Conservation (phyloP, 2,329 filamentous ascomycete species). For the Epichloe uncinata region DNA sequence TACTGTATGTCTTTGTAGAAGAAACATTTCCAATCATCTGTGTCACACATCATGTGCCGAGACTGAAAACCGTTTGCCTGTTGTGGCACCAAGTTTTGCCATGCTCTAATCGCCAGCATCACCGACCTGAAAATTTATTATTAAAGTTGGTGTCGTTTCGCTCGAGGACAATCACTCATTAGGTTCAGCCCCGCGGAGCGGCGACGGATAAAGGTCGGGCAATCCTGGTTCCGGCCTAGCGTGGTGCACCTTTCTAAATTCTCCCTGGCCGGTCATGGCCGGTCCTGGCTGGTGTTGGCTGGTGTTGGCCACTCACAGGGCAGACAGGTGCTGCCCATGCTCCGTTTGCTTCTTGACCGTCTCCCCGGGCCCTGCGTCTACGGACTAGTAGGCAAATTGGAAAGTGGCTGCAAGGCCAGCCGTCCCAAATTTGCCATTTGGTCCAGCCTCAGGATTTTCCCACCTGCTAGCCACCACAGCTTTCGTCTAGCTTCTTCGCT, state of each 20-base stretch:
- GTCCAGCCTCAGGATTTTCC: conserved; percentile 22
- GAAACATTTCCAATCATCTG: background rate
- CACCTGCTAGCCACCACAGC: conserved; percentile 9
- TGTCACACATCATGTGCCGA: background rate
- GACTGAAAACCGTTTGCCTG: background rate
- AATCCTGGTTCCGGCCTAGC: background rate
- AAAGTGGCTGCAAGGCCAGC: conserved; percentile 7
- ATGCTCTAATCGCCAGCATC: too few relatives aligned
- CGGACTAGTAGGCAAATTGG: background rate
- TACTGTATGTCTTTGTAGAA: too few relatives aligned
- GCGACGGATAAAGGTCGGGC: conserved; percentile 19
- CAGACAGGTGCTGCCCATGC: too few relatives aligned
- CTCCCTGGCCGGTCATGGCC: too few relatives aligned
- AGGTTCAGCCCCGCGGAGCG: conserved; percentile 20
- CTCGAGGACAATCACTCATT: conserved; percentile 6
- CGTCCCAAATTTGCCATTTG: conserved; percentile 19
- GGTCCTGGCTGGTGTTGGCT: too few relatives aligned
- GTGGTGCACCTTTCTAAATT: too few relatives aligned
- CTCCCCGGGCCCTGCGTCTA: conserved; percentile 2
- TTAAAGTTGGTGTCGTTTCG: too few relatives aligned
- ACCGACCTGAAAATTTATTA: too few relatives aligned
- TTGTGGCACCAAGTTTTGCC: too few relatives aligned
- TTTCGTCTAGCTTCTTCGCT: conserved; percentile 8
- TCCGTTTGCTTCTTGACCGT: background rate
- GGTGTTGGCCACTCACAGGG: too few relatives aligned